phyloP scores from a whole-genome alignment of 2,329 filamentous ascomycete genomes.

The Daldinia sp. region DNA sequence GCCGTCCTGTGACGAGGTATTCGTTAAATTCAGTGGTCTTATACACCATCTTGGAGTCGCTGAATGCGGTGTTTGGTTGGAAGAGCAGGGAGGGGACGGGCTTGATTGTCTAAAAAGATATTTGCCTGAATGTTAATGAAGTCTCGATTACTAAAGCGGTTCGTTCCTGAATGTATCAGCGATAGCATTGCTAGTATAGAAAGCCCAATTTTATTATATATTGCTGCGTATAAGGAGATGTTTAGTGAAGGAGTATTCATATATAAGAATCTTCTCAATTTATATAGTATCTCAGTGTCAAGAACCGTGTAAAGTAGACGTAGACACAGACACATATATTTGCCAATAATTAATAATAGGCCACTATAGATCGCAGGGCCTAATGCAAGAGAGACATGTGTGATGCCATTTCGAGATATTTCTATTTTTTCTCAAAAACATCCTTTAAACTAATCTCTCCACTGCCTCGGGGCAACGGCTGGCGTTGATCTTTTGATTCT shows the following conservation, averaged over 20 bases:
- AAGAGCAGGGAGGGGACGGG: neutral
- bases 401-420: neutral
- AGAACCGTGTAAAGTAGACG: no score
- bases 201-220: neutral
- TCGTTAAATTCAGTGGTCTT: neutral
- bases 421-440: slow-evolving; percentile 63
- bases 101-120: neutral
- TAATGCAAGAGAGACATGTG: neutral
- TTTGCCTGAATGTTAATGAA: neutral
- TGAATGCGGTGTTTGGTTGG: slow-evolving; percentile 1
- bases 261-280: neutral
- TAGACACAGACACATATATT: neutral
- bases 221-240: neutral
- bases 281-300: neutral
- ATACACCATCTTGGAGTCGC: neutral
- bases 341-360: neutral
- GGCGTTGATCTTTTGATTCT: slow-evolving; percentile 77
- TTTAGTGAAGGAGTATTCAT: neutral
- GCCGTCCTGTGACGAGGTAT: neutral
- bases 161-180: neutral
- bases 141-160: no score
- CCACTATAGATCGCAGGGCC: neutral
- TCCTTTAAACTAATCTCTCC: slow-evolving; percentile 91
- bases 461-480: slow-evolving; percentile 83
- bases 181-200: neutral